Percentiles rank a stretch among this genome's conserved stretches.
Evolutionary conservation across 148 eudicot genomes (phyloP).

Genomic region (Vaccinium darrowii): DNA sequence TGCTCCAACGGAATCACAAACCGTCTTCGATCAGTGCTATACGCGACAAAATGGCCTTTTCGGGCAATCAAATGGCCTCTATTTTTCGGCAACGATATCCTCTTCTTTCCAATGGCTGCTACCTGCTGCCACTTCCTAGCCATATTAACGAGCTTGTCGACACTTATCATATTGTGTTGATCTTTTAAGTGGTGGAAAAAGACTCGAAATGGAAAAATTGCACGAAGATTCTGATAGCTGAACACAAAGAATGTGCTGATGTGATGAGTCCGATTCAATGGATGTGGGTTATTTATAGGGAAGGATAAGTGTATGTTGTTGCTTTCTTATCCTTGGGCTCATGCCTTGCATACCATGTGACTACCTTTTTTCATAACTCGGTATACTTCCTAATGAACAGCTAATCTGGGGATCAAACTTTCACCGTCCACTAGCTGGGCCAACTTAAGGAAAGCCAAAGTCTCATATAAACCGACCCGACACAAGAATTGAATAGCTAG

Average conservation of each 20-base stretch:
- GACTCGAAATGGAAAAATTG: background rate
- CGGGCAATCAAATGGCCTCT: background rate
- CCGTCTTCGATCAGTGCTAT: constrained; percentile 27
- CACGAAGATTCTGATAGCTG: background rate
- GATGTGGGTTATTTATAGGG: background rate
- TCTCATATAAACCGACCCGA: too few species aligned
- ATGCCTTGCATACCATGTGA: background rate
- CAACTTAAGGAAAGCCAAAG: too few species aligned
- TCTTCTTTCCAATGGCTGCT: constrained; percentile 29
- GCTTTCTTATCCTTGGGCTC: background rate
- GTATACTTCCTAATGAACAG: background rate
- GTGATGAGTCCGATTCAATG: background rate
- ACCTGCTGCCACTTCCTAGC: constrained; percentile 13
- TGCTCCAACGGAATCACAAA: constrained; percentile 31
- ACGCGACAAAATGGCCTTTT: constrained; percentile 37
- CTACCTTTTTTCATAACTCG: background rate
- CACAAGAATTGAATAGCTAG: too few species aligned
- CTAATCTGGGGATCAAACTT: too few species aligned
- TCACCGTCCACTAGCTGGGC: too few species aligned
- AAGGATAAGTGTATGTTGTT: background rate
- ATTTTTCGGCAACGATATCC: constrained; percentile 15
- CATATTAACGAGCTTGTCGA: constrained; percentile 1
- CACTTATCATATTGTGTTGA: background rate
- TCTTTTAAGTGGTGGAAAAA: background rate
- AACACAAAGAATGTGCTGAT: background rate